Evolutionary conservation across 169 alveolate species (phyloP), one percentile per base, ranked within the genome.

Genomic region (Babesia ovata): DNA sequence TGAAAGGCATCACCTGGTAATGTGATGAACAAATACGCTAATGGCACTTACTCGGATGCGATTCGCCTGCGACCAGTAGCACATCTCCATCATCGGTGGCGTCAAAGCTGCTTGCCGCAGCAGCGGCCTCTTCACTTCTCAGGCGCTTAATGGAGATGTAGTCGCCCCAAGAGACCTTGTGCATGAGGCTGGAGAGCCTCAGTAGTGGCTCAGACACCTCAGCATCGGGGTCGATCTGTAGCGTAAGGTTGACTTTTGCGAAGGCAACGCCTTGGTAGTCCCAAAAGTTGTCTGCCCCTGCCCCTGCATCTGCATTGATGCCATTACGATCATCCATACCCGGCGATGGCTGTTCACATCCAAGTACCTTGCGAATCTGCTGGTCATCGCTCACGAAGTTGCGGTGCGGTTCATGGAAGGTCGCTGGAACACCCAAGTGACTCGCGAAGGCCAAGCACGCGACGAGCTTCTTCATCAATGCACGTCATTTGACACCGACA

Each of bases 141-240:
- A 83, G 44, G 26, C 28, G 29, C 66, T 56, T 67, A 16, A 83
- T 39, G 33, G 75, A 83, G 22, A 83, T 19, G 16, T 74, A 60
- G 62, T 83, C 79, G 17, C 90, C 90, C 85, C 86, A 83, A 54
- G 45, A 54, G 42, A 83, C 63, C 76, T 73, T 74, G 39, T 83
- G 90, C 82, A 83, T 83, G 33, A 83, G 52, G 62, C 59, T 75
- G 62, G 28, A 19, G 46, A 83, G 70, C 29, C 44, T 75, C 33
- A 83, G 63, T 45, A 54, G 50, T 39, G 75, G 46, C 8, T 50
- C 50, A 29, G 53, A 16, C 14, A 81, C 66, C 19, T 72, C 53
- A 0, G 88, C 72, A n/a, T 22, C 63, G 9, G 85, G 73, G 46
- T 81, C 88, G 13, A 81, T 63, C 29, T 81, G 63, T 57, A 81